Evolutionary conservation across 1,139 yeast species (phyloP).

Genomic region (Taphrina pruni): DNA sequence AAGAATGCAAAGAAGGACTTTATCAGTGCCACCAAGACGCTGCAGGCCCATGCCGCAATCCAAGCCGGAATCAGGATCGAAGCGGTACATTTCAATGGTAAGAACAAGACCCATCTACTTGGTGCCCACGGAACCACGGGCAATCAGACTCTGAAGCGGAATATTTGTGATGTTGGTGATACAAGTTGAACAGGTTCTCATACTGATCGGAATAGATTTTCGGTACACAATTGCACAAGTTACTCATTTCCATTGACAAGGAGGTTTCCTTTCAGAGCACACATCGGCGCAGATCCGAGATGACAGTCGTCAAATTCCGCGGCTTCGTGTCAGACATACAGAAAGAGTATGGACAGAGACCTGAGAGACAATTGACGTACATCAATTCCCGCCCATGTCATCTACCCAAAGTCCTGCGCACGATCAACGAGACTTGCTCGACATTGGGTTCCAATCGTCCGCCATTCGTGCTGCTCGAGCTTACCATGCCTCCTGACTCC

Average conservation of each 20-base stretch:
- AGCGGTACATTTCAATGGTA: conserved; percentile 19
- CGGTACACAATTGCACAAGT: conserved; percentile 23
- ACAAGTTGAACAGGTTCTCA: background rate
- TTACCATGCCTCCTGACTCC: conserved; percentile 58
- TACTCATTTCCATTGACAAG: conserved; percentile 16
- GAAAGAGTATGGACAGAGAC: conserved; percentile 51
- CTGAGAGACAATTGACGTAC: conserved; percentile 76
- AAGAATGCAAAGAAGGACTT: conserved; percentile 76
- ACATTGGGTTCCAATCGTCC: conserved; percentile 71
- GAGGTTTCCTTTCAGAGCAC: conserved; percentile 7
- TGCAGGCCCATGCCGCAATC: conserved; percentile 75
- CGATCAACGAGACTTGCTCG: conserved; percentile 75
- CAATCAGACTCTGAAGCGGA: conserved; percentile 4
- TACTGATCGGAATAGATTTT: conserved; percentile 20
- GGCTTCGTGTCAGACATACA: conserved; percentile 79
- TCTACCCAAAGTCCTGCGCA: conserved; percentile 59
- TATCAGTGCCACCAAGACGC: conserved; percentile 63
- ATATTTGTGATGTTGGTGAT: conserved; percentile 16
- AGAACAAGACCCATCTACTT: conserved; percentile 15
- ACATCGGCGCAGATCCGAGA: conserved; percentile 1
- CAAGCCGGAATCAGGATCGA: conserved; percentile 55
- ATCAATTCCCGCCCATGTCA: conserved; percentile 78
- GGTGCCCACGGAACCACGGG: conserved; percentile 33
- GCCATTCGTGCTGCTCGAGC: conserved; percentile 73
- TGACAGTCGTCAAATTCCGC: conserved; percentile 47